phyloP scores from a whole-genome alignment of 192 early-diverging fungal genomes.

The Tieghemiomyces parasiticus region DNA sequence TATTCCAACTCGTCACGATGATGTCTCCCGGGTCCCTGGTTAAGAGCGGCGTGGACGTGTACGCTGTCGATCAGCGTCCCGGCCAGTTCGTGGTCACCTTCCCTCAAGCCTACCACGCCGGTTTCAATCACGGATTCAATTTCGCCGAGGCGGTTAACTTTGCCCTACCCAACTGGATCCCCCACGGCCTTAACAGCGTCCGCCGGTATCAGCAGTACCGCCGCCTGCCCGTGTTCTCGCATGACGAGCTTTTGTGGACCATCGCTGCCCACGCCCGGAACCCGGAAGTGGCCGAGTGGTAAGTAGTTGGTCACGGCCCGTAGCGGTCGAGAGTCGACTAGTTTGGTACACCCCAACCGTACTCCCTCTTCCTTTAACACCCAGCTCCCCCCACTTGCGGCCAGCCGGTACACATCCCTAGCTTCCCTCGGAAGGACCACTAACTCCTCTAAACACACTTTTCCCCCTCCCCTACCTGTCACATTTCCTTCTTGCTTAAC shows the following conservation, averaged over 20 bases:
- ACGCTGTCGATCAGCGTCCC: slow-evolving; percentile 71
- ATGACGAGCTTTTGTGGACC: slow-evolving; percentile 78
- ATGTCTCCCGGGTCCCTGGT: slow-evolving; percentile 60
- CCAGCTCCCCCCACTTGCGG: no score
- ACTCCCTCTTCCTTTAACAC: no score
- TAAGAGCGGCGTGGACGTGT: slow-evolving; percentile 57
- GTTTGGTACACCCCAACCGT: no score
- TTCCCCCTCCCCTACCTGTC: no score
- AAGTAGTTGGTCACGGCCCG: neutral
- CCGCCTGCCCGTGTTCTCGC: slow-evolving; percentile 82
- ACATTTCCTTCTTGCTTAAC: neutral
- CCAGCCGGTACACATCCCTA: no score
- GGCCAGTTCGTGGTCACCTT: slow-evolving; percentile 92
- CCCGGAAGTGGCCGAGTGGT: neutral
- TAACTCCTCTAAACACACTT: no score
- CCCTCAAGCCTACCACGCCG: slow-evolving; percentile 87
- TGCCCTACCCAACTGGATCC: slow-evolving; percentile 83
- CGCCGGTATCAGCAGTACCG: slow-evolving; percentile 62
- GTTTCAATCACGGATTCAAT: slow-evolving; percentile 97
- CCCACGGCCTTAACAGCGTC: slow-evolving; percentile 63
- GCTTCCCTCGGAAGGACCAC: no score
- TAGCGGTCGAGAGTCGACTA: no score
- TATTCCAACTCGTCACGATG: slow-evolving; percentile 91
- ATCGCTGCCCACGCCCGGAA: slow-evolving; percentile 18
- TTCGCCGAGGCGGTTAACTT: slow-evolving; percentile 97